Percentiles rank a stretch among this genome's conserved stretches.
These are phyloP conservation scores for Neurospora discreta DNA, from an alignment of 495 filamentous ascomycete species.

Conservation along the genomic window DNA sequence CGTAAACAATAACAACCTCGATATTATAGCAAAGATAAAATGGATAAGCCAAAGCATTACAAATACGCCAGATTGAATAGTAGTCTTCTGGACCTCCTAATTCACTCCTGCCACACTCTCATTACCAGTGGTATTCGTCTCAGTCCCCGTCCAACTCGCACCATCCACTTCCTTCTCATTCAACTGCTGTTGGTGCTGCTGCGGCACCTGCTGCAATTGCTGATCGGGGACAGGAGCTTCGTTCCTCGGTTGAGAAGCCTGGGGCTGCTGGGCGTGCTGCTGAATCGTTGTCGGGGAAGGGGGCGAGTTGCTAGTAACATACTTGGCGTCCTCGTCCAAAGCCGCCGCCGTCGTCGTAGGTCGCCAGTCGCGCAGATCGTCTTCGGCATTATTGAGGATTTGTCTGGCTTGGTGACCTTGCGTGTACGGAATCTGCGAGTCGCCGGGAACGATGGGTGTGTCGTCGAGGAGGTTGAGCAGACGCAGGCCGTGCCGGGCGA, in stretches of 20 bases:
- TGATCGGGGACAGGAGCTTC: neutral
- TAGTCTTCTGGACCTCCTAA: neutral
- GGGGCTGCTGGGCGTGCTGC: neutral
- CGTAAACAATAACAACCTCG: neutral
- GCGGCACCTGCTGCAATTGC: neutral
- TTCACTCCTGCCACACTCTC: neutral
- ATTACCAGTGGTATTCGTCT: neutral
- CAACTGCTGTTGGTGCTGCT: no score
- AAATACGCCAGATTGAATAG: neutral
- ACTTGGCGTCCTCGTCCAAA: neutral
- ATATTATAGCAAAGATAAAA: conserved; percentile 4
- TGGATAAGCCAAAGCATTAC: neutral
- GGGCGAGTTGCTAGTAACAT: neutral
- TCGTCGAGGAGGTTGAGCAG: conserved; percentile 87
- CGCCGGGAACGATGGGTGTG: conserved; percentile 78
- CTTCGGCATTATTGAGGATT: conserved; percentile 87
- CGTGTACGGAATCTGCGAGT: conserved; percentile 55
- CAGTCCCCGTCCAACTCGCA: neutral
- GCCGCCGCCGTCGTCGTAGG: conserved; percentile 1
- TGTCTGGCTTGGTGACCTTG: conserved; percentile 56
- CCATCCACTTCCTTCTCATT: neutral
- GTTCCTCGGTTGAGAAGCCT: neutral
- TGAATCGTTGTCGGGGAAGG: neutral
- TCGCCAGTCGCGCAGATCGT: conserved; percentile 68
- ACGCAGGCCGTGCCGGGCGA: conserved; percentile 78